Evolutionary conservation across 2,329 filamentous ascomycete genomes (phyloP).

Genomic region (Paraphoma chrysanthemicola): DNA sequence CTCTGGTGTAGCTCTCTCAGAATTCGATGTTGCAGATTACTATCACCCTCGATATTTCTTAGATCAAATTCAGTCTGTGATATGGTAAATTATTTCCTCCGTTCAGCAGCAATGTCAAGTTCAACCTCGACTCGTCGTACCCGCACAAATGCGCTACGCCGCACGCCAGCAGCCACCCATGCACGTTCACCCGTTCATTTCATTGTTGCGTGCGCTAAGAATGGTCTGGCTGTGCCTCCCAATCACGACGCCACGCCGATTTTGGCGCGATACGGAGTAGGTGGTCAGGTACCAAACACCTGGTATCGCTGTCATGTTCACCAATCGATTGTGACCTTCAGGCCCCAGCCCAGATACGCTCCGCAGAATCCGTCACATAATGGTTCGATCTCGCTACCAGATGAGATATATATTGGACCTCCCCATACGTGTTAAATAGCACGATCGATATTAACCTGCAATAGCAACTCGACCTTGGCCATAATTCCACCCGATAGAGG

Average conservation of each 20-base stretch:
- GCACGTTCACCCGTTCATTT: slow-evolving; percentile 17
- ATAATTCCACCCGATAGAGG: not conserved
- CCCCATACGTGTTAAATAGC: not conserved
- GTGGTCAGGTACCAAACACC: slow-evolving; percentile 23
- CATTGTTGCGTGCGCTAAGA: slow-evolving; percentile 23
- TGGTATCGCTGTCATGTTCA: slow-evolving; percentile 17
- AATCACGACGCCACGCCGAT: slow-evolving; percentile 12
- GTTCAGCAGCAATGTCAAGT: not conserved
- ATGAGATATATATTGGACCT: slow-evolving; percentile 14
- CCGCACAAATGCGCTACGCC: slow-evolving; percentile 14
- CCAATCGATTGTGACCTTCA: slow-evolving; percentile 18
- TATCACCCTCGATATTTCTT: not conserved
- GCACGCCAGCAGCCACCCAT: slow-evolving; percentile 17
- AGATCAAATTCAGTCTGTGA: not conserved
- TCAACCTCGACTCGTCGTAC: not conserved
- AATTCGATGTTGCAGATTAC: not conserved
- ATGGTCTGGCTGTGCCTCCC: slow-evolving; percentile 15
- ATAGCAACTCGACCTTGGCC: not conserved
- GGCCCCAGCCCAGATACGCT: slow-evolving; percentile 1
- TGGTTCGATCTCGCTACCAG: slow-evolving; percentile 4
- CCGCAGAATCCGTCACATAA: not conserved
- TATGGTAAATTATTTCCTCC: not conserved
- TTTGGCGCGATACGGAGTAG: slow-evolving; percentile 9
- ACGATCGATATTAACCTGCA: not conserved
- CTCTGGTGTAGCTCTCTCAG: not conserved